phyloP scores from a whole-genome alignment of 768 basidiomycete genomes.

The Phaeotremella skinneri region DNA sequence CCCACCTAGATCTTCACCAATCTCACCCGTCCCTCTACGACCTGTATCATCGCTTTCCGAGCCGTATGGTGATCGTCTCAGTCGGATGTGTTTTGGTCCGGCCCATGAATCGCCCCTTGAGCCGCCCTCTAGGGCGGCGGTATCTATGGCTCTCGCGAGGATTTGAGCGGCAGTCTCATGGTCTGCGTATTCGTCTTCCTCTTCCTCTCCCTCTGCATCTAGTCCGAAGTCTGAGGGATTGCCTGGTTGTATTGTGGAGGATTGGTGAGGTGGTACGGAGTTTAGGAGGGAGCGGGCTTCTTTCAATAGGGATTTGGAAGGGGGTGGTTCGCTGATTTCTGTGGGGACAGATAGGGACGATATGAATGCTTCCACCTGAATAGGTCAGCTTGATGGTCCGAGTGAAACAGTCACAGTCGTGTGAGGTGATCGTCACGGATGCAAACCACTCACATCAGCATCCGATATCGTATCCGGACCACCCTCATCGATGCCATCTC shows the following conservation, averaged over 20 bases:
- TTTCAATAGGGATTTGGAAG: not conserved
- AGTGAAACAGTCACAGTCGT: too few species aligned
- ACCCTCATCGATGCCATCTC: too few species aligned
- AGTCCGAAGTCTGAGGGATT: not conserved
- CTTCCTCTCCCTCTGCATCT: not conserved
- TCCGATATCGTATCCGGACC: too few species aligned
- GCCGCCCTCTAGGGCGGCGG: constrained; percentile 14
- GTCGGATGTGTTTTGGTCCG: not conserved
- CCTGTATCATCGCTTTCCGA: not conserved
- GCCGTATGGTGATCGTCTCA: not conserved
- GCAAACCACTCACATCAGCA: too few species aligned
- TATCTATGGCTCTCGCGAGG: constrained; percentile 16
- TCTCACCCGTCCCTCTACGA: not conserved
- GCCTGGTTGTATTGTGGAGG: not conserved
- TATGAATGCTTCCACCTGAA: constrained; percentile 12
- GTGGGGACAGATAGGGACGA: constrained; percentile 6
- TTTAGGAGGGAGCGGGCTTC: constrained; percentile 4
- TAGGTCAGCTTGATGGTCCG: not conserved
- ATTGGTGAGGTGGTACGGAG: not conserved
- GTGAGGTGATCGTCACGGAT: too few species aligned
- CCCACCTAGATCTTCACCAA: constrained; percentile 1
- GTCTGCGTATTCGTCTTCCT: constrained; percentile 7
- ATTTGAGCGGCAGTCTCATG: constrained; percentile 24
- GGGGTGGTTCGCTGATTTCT: not conserved
- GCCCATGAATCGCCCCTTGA: not conserved